Base-by-base conservation (phyloP, 1,139 yeast species). In the Sugiyamaella paludigena region DNA sequence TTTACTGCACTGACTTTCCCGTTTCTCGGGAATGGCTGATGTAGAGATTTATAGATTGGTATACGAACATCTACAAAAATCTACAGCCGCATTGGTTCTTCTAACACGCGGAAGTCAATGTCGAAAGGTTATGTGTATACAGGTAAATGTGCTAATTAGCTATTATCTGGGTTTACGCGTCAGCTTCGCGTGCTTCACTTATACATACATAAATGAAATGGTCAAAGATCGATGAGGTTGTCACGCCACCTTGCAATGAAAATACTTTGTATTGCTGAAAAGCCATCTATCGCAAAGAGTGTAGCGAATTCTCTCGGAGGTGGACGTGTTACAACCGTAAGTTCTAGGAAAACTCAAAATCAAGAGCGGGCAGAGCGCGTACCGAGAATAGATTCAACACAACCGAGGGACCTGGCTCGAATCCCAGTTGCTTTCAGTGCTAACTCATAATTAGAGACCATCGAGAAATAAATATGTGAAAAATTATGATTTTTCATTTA, bases 211-310 rank as follows among this genome's bases (percentile, higher is more conserved):
- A 33, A 13, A 12, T n/a, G 15, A 33, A 33, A 19, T 19, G 24
- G 5, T 3, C 24, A 4, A 3, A 19, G 24, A 19, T 19, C 24
- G 24, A 19, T 19, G 24, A 19, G 24, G 24, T 19, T 19, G 24
- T 19, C 24, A 19, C 24, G 24, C 24, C 5, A 5, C 24, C 34
- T 35, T 43, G 31, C 45, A 27, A 84, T 85, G 89, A 82, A 74
- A 62, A 80, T 94, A 6, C 78, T 94, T 48, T 92, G 98, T 69
- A 97, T 94, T 51, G 98, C 99, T 1, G 99, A 94, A 70, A 94
- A 94, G 69, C 95, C 95, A 49, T 87, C 96, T 1, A 92, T 94
- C 46, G 95, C 98, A 8, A 87, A 84, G 64, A 86, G 89, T 26
- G 92, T 94, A 11, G 80, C 96, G 0, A 65, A 69, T 30, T 82